Base-by-base conservation (phyloP, 164 flowering plant genomes). In the Euptelea pleiosperma region DNA sequence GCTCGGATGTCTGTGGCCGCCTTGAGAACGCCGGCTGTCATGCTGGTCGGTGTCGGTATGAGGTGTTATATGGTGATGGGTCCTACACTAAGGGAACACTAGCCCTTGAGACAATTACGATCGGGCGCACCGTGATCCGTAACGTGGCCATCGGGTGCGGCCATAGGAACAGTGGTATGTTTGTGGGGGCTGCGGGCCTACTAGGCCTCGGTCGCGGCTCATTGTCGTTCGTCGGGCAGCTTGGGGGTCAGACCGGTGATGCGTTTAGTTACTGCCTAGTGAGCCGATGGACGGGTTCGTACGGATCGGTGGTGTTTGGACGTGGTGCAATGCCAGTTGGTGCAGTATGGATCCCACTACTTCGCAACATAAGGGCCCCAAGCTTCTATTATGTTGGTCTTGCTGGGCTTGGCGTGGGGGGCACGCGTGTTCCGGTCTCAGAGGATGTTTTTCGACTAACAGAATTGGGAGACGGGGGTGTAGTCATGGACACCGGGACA, bases 141-240 rank as follows among this genome's bases (percentile, higher is more conserved):
- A 69, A 79, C 55, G 86, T 92, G 12, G 96, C 93, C 5, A 85
- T 92, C 34, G 98, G 98, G 4, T 92, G 98, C 63, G 98, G 98
- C 25, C 95, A 92, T 54, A 63, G 41, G 68, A 92, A 92, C 73
- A 77, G 69, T 24, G 98, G 98, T 33, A 76, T 92, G 85, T 92
- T 92, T 37, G 59, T 84, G 0, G 98, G 96, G 1, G 96, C 98
- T 0, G 95, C 98, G 1, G 98, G 98, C 5, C 52, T 92, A 24
- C 41, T 92, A 52, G 96, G 98, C 5, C 82, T 92, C 0, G 98
- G 98, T 0, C 85, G 91, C 6, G 96, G 98, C 7, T 64, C 88
- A 18, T 61, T 92, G 86, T 92, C 98, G 0, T 79, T 92, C 3
- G 75, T 81, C 57, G 91, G 89, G 22, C 98, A 91, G 59, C 73